These are phyloP conservation scores for Xylaria castorea DNA, from an alignment of 495 filamentous ascomycete species.

Conservation along the genomic window DNA sequence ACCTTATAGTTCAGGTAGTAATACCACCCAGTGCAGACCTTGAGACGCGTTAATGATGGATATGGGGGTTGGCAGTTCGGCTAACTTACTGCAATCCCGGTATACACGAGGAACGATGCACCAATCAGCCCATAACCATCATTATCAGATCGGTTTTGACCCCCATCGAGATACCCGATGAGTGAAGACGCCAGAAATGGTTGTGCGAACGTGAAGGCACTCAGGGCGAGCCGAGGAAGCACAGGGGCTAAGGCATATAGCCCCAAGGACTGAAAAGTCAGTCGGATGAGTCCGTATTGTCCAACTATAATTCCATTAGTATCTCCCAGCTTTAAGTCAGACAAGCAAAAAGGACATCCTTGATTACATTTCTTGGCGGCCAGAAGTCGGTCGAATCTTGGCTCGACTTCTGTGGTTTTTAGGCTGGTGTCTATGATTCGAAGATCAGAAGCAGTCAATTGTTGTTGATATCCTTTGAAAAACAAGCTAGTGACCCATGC, in stretches of 20 bases:
- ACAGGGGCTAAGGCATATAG: constrained; percentile 43
- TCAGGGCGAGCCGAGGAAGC: constrained; percentile 54
- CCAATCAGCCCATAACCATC: constrained; percentile 62
- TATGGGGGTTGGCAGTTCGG: background rate
- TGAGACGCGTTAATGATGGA: background rate
- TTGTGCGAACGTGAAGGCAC: constrained; percentile 61
- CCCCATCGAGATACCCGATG: constrained; percentile 47
- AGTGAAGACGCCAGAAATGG: constrained; percentile 60
- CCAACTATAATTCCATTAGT: constrained; percentile 9
- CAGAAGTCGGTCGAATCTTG: constrained; percentile 5
- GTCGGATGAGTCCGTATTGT: constrained; percentile 7
- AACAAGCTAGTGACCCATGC: constrained; percentile 26
- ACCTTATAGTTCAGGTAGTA: constrained; percentile 58
- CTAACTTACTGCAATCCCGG: constrained; percentile 53
- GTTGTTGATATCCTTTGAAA: constrained; percentile 19
- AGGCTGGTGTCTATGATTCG: constrained; percentile 18
- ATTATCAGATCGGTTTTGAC: constrained; percentile 47
- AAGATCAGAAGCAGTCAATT: constrained; percentile 19
- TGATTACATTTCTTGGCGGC: constrained; percentile 11
- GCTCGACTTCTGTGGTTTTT: constrained; percentile 2
- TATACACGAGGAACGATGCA: constrained; percentile 60
- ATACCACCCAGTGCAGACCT: constrained; percentile 52
- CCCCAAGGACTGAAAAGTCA: constrained; percentile 13
- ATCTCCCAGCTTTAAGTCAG: background rate
- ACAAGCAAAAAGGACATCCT: background rate